Evolutionary conservation across 345 rosid genomes (phyloP).

Genomic region (Syzygium oleosum): DNA sequence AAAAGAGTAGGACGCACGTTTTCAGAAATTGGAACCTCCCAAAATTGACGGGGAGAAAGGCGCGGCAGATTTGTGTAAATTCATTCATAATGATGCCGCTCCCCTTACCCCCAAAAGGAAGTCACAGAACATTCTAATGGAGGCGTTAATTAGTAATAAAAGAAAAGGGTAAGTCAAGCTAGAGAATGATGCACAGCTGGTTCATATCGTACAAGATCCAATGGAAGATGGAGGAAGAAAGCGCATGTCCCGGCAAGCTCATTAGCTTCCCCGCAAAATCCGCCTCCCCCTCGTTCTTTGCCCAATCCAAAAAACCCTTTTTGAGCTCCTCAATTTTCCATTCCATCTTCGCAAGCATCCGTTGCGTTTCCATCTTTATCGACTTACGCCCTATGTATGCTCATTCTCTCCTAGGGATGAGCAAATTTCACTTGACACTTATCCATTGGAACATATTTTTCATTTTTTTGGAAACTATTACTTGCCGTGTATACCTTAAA

Average conservation of each 20-base stretch:
- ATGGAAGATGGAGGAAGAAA: not conserved
- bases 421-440: too few species aligned
- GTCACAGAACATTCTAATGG: not conserved
- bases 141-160: not conserved
- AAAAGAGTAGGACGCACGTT: not conserved
- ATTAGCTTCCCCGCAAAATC: not conserved
- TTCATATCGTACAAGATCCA: not conserved
- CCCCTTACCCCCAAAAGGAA: not conserved
- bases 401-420: not conserved
- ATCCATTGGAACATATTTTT: too few species aligned
- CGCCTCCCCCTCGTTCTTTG: not conserved
- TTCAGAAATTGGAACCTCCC: not conserved
- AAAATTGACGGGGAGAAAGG: not conserved
- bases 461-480: too few species aligned
- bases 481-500: too few species aligned
- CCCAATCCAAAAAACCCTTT: not conserved
- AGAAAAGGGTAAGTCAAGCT: not conserved
- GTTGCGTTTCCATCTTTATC: not conserved
- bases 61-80: not conserved
- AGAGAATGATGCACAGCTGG: not conserved
- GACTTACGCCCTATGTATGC: not conserved
- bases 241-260: not conserved
- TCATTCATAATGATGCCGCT: not conserved
- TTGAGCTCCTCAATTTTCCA: not conserved
- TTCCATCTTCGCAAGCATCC: not conserved